phyloP scores from a whole-genome alignment of 2,329 filamentous ascomycete species.

The Apiospora malaysiana region DNA sequence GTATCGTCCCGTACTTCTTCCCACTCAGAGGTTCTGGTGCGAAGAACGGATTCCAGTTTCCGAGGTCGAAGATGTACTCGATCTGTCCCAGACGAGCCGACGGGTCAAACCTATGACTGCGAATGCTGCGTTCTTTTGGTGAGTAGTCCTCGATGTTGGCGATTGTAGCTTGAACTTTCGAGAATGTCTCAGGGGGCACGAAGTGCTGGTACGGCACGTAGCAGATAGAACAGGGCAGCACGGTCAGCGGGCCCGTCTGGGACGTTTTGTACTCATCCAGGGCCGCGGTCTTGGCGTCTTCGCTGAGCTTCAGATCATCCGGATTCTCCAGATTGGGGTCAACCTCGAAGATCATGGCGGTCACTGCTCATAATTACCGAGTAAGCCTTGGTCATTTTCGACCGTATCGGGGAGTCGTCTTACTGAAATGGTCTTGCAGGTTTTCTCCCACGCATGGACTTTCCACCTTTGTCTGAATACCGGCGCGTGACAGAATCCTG shows the following conservation, averaged over 20 bases:
- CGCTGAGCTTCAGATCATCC: conserved; percentile 45
- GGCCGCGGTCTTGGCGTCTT: conserved; percentile 36
- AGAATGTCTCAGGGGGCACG: conserved; percentile 35
- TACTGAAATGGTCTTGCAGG: conserved; percentile 51
- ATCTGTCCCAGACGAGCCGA: conserved; percentile 48
- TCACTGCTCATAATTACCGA: conserved; percentile 22
- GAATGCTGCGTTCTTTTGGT: conserved; percentile 37
- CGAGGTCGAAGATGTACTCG: conserved; percentile 55
- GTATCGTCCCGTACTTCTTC: conserved; percentile 54
- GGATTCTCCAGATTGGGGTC: conserved; percentile 46
- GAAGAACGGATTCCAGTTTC: conserved; percentile 52
- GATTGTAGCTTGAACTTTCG: conserved; percentile 30
- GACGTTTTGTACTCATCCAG: conserved; percentile 37
- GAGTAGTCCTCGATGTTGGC: conserved; percentile 29
- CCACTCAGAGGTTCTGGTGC: conserved; percentile 32
- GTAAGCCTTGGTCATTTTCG: neutral
- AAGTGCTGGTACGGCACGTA: conserved; percentile 49
- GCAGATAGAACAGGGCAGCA: conserved; percentile 47
- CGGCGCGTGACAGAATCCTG: conserved; percentile 46
- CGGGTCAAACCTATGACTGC: conserved; percentile 40
- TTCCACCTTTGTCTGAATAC: conserved; percentile 49
- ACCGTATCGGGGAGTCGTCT: neutral
- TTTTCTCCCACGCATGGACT: conserved; percentile 54
- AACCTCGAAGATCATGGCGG: conserved; percentile 50
- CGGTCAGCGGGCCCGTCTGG: conserved; percentile 44